Percentiles rank a stretch among this genome's conserved stretches.
Evolutionary conservation across 306 rosid species (phyloP).

Genomic region (Vigna radiata): DNA sequence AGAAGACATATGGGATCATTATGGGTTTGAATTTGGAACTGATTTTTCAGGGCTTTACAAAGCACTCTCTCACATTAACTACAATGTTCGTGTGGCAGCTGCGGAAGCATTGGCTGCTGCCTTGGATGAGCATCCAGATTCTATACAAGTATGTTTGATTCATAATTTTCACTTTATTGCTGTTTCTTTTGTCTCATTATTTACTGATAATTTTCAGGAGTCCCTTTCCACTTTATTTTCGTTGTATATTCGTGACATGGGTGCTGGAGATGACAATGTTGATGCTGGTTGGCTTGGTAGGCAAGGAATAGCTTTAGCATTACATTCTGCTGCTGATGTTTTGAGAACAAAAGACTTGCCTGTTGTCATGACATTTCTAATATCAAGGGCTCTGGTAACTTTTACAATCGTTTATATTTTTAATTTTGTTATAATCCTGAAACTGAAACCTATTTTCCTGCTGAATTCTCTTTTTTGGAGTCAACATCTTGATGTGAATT

Average conservation of each 20-base stretch:
- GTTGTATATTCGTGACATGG: constrained; percentile 76
- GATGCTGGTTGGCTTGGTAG: constrained; percentile 95
- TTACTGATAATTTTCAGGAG: constrained; percentile 64
- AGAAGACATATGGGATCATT: constrained; percentile 97
- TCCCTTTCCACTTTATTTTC: constrained; percentile 90
- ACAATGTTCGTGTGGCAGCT: constrained; percentile 87
- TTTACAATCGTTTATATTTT: constrained; percentile 22
- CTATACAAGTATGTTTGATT: constrained; percentile 75
- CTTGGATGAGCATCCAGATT: constrained; percentile 89
- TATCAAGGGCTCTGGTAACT: constrained; percentile 93
- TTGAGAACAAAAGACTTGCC: constrained; percentile 95
- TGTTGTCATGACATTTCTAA: constrained; percentile 90
- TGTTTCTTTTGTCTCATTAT: constrained; percentile 32
- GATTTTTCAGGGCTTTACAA: constrained; percentile 87
- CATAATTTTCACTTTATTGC: constrained; percentile 23
- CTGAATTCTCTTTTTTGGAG: constrained; percentile 28
- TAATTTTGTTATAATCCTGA: background rate
- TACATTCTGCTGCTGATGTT: constrained; percentile 91
- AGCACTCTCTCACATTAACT: constrained; percentile 86
- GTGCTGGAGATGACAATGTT: constrained; percentile 63
- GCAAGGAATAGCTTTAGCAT: constrained; percentile 94
- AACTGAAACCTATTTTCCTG: constrained; percentile 18
- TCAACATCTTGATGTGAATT: background rate
- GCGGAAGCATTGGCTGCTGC: constrained; percentile 96
- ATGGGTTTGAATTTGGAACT: constrained; percentile 88